Evolutionary conservation across 176 grass and related monocot genomes (phyloP), one percentile per base, ranked within the genome.

Genomic region (Carex littledalei): DNA sequence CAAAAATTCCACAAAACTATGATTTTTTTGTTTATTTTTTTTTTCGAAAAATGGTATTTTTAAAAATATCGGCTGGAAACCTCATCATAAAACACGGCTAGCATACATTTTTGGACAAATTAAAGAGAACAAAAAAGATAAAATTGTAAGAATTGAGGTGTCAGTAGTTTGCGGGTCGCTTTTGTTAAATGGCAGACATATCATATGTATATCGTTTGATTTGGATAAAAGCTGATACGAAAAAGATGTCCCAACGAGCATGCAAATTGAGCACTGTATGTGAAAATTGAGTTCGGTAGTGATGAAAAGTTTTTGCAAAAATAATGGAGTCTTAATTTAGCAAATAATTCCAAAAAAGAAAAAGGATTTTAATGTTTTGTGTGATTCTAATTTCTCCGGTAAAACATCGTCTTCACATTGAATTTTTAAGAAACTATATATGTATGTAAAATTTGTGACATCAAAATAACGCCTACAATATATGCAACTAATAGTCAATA

Each of bases 191-290:
- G 70, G 20, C 11, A 43, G 43, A 75, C 10, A 15, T 21, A 16
- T 75, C 43, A 49, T 49, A 11, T 11, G 8, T 49, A 49, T 69
- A 49, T 69, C 29, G 21, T n/a, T 14, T 29, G 12, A 29, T 53
- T 53, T 24, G 31, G 32, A 82, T 39, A 45, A 47, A 82, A 50
- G 43, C 22, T 9, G n/a, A 63, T 60, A 17, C 35, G 80, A 82
- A 82, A 82, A 52, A 13, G 80, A 82, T 49, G 57, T 82, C 10
- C 80, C 12, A 82, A 67, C 80, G 32, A n/a, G 1, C 78, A 35
- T 2, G 16, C 57, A 31, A 31, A 66, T 15, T 66, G 26, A 31
- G 1, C 47, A 20, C 18, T 20, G 6, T 9, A 6, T 61, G 18
- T 13, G 49, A 39, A 41, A 41, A 41, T 6, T 70, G 16, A 9